Percentiles rank a stretch among this genome's conserved stretches.
Conservation (phyloP, 352 stramenopile species). For the Hyaloperonospora arabidopsidis region DNA sequence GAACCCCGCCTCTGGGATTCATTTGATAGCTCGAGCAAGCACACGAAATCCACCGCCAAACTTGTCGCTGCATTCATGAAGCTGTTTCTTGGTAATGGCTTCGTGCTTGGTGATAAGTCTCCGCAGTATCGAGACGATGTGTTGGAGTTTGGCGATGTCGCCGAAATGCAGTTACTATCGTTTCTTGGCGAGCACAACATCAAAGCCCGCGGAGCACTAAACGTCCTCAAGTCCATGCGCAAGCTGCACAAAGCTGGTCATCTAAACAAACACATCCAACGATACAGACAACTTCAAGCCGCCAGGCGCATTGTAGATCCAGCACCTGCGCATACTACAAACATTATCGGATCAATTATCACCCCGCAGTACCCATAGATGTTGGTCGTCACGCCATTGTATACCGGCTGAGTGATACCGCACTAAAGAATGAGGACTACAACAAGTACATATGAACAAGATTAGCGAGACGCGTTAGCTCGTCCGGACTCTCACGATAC, state of each 20-base stretch:
- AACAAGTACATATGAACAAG: no score
- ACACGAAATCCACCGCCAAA: slow-evolving; percentile 4
- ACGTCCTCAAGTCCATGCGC: slow-evolving; percentile 11
- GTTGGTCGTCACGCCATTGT: no score
- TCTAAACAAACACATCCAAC: neutral
- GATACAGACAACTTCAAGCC: neutral
- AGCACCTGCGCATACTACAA: no score
- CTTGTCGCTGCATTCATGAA: neutral
- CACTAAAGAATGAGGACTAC: no score
- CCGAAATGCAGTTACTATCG: slow-evolving; percentile 2
- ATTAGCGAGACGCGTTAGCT: no score
- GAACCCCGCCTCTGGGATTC: slow-evolving; percentile 6
- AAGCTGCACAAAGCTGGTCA: slow-evolving; percentile 2
- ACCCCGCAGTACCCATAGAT: no score
- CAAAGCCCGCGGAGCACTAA: slow-evolving; percentile 3
- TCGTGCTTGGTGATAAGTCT: neutral
- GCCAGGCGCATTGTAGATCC: no score
- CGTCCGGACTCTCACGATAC: no score
- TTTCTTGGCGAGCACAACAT: slow-evolving; percentile 1
- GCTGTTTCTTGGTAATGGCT: slow-evolving; percentile 4
- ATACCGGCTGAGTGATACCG: no score
- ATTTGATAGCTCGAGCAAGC: slow-evolving; percentile 1
- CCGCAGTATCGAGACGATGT: slow-evolving; percentile 1
- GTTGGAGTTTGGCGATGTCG: neutral
- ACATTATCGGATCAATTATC: no score